Base-by-base conservation (phyloP, 768 basidiomycete species). In the Leccinum variicolor region DNA sequence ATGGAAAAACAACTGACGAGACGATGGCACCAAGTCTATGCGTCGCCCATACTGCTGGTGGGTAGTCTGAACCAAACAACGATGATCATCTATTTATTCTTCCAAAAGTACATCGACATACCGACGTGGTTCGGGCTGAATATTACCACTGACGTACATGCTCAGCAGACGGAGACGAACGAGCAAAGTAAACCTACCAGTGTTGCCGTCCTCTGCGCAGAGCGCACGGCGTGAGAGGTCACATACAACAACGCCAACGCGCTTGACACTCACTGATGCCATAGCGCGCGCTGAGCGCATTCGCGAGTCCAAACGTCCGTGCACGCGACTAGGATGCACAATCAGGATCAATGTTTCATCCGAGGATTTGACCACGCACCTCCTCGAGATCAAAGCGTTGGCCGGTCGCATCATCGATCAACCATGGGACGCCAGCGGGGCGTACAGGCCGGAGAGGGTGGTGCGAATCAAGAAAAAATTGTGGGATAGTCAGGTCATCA, bases 61-160 rank as follows among this genome's bases (percentile, higher is more conserved):
- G 75, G 59, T 86, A 87, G 59, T 83, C 85, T 86, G 56, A n/a
- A 47, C 36, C 15, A 36, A 36, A 36, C 15, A 15, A 17, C 15
- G 17, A 36, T 15, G 33, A 15, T 34, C 33, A 34, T 34, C 33
- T 34, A 14, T 34, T 34, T 34, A 34, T 15, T 34, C 14, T 34
- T 15, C 14, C 33, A 34, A 19, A 36, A 46, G 52, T 46, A 47
- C 15, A 11, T 11, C 15, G 15, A 69, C 73, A 61, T 53, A 86
- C 86, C 85, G 28, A 83, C 73, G 65, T 85, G 77, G 62, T 89
- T 89, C 15, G 84, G 82, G 61, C 85, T 83, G 69, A 83, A 83
- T 36, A 89, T 63, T 64, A 85, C 84, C 48, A 86, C 86, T 86
- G 48, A 21, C 19, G 23, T 6, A 54, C 21, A 57, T 26, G 17